Conservation (phyloP, 2,329 filamentous ascomycete genomes). For the Cladophialophora psammophila region DNA sequence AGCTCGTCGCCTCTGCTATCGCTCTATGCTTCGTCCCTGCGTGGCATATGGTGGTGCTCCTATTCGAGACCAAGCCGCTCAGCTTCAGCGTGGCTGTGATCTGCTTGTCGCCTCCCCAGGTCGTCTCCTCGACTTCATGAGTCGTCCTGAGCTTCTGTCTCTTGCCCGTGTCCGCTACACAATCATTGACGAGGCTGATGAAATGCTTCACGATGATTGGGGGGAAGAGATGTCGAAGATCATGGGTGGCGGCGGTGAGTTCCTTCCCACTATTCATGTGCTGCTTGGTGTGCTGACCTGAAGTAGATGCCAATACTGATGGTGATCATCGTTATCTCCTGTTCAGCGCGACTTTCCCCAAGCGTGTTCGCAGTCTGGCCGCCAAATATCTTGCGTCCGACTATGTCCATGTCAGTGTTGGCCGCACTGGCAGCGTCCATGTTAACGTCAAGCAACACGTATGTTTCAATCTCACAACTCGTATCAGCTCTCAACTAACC, state of each 20-base stretch:
- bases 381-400: constrained; percentile 75
- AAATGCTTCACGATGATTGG: constrained; percentile 85
- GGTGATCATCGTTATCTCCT: constrained; percentile 75
- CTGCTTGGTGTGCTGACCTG: constrained; percentile 40
- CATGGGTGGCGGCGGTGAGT: constrained; percentile 79
- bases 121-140: constrained; percentile 82
- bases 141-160: constrained; percentile 69
- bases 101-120: constrained; percentile 88
- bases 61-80: constrained; percentile 70
- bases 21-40: constrained; percentile 90
- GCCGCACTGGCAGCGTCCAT: constrained; percentile 83
- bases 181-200: constrained; percentile 93
- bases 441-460: constrained; percentile 78
- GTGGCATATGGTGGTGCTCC: constrained; percentile 88
- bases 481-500: constrained; percentile 27
- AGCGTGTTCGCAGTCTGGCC: constrained; percentile 76
- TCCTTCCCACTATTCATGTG: constrained; percentile 19
- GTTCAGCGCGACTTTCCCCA: constrained; percentile 95
- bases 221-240: constrained; percentile 76
- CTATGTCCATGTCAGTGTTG: constrained; percentile 82
- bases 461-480: constrained; percentile 37
- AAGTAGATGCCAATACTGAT: constrained; percentile 74
- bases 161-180: constrained; percentile 77
- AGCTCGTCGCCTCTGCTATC: constrained; percentile 88
- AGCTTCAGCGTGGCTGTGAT: constrained; percentile 85